Conservation (phyloP, 2,329 filamentous ascomycete species). For the Byssoonygena ceratinophila region DNA sequence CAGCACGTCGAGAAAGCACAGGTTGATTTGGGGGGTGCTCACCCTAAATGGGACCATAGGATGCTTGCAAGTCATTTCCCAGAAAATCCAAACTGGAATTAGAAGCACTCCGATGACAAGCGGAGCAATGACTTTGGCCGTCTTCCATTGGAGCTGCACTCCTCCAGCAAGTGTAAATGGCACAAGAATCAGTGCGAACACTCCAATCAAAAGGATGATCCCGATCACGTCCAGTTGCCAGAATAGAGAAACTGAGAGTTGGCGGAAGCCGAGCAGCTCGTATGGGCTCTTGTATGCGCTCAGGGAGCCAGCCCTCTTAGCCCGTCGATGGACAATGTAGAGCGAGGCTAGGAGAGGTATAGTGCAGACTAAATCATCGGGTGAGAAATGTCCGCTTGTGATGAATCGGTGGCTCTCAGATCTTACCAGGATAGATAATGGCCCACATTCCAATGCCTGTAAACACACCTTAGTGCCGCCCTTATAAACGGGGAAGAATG, state of each 20-base stretch:
- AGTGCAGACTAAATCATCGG: conserved; percentile 32
- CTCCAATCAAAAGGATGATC: conserved; percentile 43
- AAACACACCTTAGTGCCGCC: not conserved
- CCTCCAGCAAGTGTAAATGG: conserved; percentile 50
- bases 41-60: conserved; percentile 50
- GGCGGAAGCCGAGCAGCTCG: conserved; percentile 32
- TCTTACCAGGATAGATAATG: conserved; percentile 46
- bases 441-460: conserved; percentile 49
- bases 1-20: too few species aligned
- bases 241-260: conserved; percentile 40
- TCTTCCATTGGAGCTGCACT: conserved; percentile 40
- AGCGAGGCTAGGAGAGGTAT: conserved; percentile 47
- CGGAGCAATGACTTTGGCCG: conserved; percentile 43
- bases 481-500: not conserved
- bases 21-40: too few species aligned
- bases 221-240: conserved; percentile 48
- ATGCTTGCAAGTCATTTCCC: conserved; percentile 44
- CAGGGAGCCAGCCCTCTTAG: conserved; percentile 43
- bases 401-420: not conserved
- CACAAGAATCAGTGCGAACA: conserved; percentile 44
- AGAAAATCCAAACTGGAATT: conserved; percentile 43
- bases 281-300: conserved; percentile 37
- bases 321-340: conserved; percentile 42
- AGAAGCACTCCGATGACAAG: conserved; percentile 43
- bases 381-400: not conserved